Base-by-base conservation (phyloP, 2,329 filamentous ascomycete species). In the Fusarium paranaense region DNA sequence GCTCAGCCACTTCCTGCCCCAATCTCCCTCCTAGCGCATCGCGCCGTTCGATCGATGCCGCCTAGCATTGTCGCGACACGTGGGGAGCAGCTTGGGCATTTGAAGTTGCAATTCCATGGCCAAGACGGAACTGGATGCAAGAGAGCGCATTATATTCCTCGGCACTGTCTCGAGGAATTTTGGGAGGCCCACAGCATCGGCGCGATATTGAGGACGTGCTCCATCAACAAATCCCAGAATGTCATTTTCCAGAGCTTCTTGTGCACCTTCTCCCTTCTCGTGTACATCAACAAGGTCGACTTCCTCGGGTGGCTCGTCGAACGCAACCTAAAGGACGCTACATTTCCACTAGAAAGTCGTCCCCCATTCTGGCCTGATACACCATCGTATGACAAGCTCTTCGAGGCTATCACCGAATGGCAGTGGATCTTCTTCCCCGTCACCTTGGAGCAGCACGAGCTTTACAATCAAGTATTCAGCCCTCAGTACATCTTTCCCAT, bases 391-490 rank as follows among this genome's bases (percentile, higher is more conserved):
- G 1, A 4, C 22, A 6, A 18, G 4, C 27, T 68, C 5, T 47
- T 37, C 11, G 4, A 60, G 2, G 5, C n/a, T 3, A 40, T 65
- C 35, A 9, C 22, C n/a, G 4, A 56, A 25, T 35, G 6, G 1
- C 61, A 68, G 11, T 68, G 66, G 66, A 68, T 56, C 1, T 68
- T 68, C 50, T 68, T 68, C 22, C 61, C 66, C 1, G 33, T 65
- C 38, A 10, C 33, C 3, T 37, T 68, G 20, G 45, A 33, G 3
- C n/a, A 14, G 13, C 14, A 33, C 14, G 5, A 2, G 3, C 66
- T 60, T 40, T 37, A 40, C 25, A 52, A 61, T 14, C 52, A 22
- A 22, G 1, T 56, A 4, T 37, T 68, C 18, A 13, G 10, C 25
- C 54, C 54, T 47, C 45, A 5, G 0, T 22, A 45, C 11, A 68